Evolutionary conservation across 768 basidiomycete genomes (phyloP), one percentile per base, ranked within the genome.

Genomic region (Russula griseocarnosa): DNA sequence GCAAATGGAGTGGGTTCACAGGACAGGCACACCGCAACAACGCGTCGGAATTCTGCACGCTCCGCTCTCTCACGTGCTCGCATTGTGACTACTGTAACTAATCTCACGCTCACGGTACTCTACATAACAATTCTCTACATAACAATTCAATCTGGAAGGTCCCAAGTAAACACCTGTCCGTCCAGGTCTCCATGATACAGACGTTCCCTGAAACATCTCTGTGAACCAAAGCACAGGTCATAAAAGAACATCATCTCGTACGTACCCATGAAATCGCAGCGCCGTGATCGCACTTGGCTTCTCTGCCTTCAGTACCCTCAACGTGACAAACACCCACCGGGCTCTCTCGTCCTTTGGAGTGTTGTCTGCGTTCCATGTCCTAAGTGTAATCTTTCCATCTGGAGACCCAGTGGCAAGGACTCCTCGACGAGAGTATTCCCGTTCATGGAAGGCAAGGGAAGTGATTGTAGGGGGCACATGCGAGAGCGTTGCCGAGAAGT

Each of bases 391-490:
- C 3, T 85, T 81, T 8, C 92, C 90, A 66, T 91, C 89, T 1
- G 84, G 78, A 6, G 86, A 82, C 3, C 91, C 92, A 1, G 87
- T 87, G 0, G 92, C 92, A n/a, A 97, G 79, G 5, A 93, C 79
- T 5, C 90, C 90, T 0, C 85, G 76, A 65, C 82, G 79, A 0
- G 90, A 85, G 73, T 90, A 96, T 70, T 96, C 94, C 38, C 94
- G 83, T 70, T 95, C 91, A 63, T 92, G 88, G 77, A 96, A 96
- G 0, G 88, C 86, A 56, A 97, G 74, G 0, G 90, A 86, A 0
- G 87, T 88, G 59, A 95, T 86, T 4, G 77, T 77, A 0, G 83
- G 82, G 5, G 63, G 67, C 2, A 79, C 79, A 20, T 82, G 75
- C 7, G 75, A 59, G 1, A 79, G 79, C 44, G 79, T 78, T 5